A percentile compares a stretch with the other conserved stretches of the same genome.
Evolutionary conservation across 352 stramenopile species (phyloP).

Genomic region (Pythium pyrilobum): DNA sequence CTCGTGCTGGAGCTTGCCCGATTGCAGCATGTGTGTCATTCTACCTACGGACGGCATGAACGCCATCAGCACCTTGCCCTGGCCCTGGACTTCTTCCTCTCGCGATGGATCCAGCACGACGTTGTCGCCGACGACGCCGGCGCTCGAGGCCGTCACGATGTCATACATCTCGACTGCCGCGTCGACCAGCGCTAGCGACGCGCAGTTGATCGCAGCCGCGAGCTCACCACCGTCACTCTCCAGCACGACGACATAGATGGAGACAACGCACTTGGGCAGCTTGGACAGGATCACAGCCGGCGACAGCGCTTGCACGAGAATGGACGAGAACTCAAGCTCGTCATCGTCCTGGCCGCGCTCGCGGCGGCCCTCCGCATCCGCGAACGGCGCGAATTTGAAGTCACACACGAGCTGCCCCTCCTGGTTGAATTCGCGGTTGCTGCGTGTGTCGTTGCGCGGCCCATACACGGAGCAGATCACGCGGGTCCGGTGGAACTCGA

Average conservation of each 20-base stretch:
- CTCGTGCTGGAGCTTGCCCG: conserved; percentile 67
- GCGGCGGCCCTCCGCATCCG: conserved; percentile 46
- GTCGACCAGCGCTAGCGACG: conserved; percentile 84
- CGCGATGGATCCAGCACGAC: conserved; percentile 71
- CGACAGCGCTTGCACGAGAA: conserved; percentile 70
- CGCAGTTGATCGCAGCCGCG: conserved; percentile 77
- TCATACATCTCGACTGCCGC: conserved; percentile 91
- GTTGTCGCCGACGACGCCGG: conserved; percentile 41
- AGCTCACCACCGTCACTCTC: conserved; percentile 82
- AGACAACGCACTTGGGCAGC: conserved; percentile 87
- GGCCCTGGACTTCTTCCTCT: conserved; percentile 55
- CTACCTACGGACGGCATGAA: conserved; percentile 82
- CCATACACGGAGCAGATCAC: conserved; percentile 88
- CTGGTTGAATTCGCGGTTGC: conserved; percentile 78
- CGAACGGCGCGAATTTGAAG: conserved; percentile 86
- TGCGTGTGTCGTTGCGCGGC: conserved; percentile 68
- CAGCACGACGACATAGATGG: conserved; percentile 86
- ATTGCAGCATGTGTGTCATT: conserved; percentile 86
- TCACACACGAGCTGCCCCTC: conserved; percentile 85
- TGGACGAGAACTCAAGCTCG: conserved; percentile 74
- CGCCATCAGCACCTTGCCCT: conserved; percentile 67
- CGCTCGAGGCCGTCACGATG: conserved; percentile 76
- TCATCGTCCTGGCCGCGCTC: conserved; percentile 73
- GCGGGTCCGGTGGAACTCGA: conserved; percentile 83
- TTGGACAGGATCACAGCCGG: conserved; percentile 83